These are phyloP conservation scores for Beauveria scarabaeidicola DNA, from an alignment of 2,329 filamentous ascomycete genomes.

Conservation along the genomic window DNA sequence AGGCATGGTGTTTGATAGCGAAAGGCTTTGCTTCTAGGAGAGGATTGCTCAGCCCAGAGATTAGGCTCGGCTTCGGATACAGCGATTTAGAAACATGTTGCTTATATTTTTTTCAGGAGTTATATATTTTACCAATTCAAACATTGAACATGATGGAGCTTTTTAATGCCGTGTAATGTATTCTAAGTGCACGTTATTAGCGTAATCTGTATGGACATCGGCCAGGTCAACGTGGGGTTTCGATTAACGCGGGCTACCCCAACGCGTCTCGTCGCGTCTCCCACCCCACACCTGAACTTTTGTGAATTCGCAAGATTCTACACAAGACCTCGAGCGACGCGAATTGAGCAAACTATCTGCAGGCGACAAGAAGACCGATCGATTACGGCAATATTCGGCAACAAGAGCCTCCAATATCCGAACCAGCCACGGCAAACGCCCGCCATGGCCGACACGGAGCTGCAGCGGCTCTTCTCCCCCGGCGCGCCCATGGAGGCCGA, in stretches of 20 bases:
- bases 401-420: neutral
- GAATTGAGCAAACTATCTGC: neutral
- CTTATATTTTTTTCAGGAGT: neutral
- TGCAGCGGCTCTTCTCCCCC: slow-evolving; percentile 28
- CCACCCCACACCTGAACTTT: slow-evolving; percentile 6
- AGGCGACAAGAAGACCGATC: neutral
- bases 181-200: neutral
- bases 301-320: neutral
- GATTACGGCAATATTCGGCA: neutral
- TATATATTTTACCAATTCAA: neutral
- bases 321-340: neutral
- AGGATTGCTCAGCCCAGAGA: neutral
- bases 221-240: neutral
- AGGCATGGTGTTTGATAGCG: neutral
- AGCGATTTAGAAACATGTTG: neutral
- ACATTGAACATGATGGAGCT: too few species aligned
- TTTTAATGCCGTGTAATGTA: too few species aligned
- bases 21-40: neutral
- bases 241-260: slow-evolving; percentile 9
- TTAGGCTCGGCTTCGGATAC: neutral
- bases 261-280: slow-evolving; percentile 11
- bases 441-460: slow-evolving; percentile 29
- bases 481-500: slow-evolving; percentile 58
- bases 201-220: neutral
- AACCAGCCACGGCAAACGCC: slow-evolving; percentile 11